Base-by-base conservation (phyloP, 345 rosid genomes). In the Populus nigra region DNA sequence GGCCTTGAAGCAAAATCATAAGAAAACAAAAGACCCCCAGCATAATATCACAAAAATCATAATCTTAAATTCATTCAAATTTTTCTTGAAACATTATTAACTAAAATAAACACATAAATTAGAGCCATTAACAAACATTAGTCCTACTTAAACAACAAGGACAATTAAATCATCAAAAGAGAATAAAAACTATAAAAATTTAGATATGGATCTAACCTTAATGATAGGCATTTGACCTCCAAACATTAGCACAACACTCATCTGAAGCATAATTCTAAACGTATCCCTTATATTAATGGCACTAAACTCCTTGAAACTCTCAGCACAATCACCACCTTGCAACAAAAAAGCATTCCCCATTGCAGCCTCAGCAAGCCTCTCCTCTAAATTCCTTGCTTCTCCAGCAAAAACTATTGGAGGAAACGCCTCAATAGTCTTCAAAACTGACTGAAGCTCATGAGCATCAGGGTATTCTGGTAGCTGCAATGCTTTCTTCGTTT, bases 281-380 rank as follows among this genome's bases (percentile, higher is more conserved):
- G 80, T 81, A 68, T 81, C 84, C 36, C 84, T 73, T 11, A 77
- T 81, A 17, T 73, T 77, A 49, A 73, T 77, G 25, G 80, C 84
- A 63, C 73, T 81, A 50, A 81, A 81, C 78, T 81, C 84, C 74
- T 81, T 81, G 65, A 81, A 81, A 68, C 80, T 81, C 84, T 81
- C 84, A 9, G 84, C 84, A 36, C 80, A 81, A 61, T 81, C 84
- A 3, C 84, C 80, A 18, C 84, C 84, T 63, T 81, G 84, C 74
- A 77, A 69, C 50, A 81, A 29, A 38, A 77, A 81, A 7, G 80
- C 80, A 62, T 81, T 81, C 68, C 84, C 84, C 45, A 77, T 23
- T 2, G 80, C 84, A 27, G 84, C 84, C 35, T 81, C 80, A 27
- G 74, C 84, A 0, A 81, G 66, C 71, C 49, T 77, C 80, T 81